A percentile compares a stretch with the other conserved stretches of the same genome.
phyloP scores from a whole-genome alignment of 2,329 filamentous ascomycete species.

The Zymoseptoria ardabiliae region DNA sequence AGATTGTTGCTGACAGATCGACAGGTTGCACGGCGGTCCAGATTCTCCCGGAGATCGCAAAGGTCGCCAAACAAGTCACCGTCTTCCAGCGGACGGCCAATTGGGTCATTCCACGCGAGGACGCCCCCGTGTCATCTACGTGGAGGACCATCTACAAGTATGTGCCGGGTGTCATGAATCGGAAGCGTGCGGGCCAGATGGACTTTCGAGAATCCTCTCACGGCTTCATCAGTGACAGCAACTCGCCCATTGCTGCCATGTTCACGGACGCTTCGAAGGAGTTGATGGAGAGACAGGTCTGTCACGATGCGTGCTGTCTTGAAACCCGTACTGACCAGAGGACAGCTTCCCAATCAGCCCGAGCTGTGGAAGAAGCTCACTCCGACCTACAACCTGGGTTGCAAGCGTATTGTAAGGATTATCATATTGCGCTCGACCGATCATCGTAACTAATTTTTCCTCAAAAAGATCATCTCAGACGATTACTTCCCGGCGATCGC shows the following conservation, averaged over 20 bases:
- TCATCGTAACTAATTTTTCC: not conserved
- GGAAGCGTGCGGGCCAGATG: slow-evolving; percentile 47
- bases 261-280: slow-evolving; percentile 31
- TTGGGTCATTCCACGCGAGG: slow-evolving; percentile 50
- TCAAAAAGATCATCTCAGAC: slow-evolving; percentile 40
- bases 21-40: slow-evolving; percentile 51
- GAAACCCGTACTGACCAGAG: not conserved
- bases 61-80: slow-evolving; percentile 43
- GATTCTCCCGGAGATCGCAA: slow-evolving; percentile 51
- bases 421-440: not conserved
- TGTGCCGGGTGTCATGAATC: slow-evolving; percentile 44
- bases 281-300: slow-evolving; percentile 34
- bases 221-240: slow-evolving; percentile 37
- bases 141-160: slow-evolving; percentile 42
- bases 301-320: not conserved
- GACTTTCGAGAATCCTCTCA: slow-evolving; percentile 47
- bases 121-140: slow-evolving; percentile 39
- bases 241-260: slow-evolving; percentile 35
- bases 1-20: not conserved
- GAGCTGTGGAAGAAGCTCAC: slow-evolving; percentile 48
- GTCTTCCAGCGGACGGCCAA: slow-evolving; percentile 54
- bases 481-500: slow-evolving; percentile 50
- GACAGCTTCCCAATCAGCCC: slow-evolving; percentile 39
- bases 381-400: slow-evolving; percentile 48
- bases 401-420: slow-evolving; percentile 39